Conservation (phyloP, 495 filamentous ascomycete species). For the Mycothermus thermophilus region DNA sequence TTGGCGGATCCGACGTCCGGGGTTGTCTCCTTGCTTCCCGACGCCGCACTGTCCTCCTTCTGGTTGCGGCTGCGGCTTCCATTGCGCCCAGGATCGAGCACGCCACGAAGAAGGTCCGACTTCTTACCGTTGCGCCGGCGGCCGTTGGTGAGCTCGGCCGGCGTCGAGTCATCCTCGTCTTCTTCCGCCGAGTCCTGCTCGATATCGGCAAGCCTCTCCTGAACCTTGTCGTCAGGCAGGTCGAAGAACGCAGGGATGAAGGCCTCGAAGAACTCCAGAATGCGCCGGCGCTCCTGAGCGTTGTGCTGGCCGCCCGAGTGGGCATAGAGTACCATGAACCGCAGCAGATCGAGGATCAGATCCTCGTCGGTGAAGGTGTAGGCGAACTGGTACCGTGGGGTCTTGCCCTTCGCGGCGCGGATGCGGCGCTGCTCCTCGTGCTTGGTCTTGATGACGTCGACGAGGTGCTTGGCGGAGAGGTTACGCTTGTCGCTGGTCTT, state of each 20-base stretch:
- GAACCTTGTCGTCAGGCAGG: slow-evolving; percentile 59
- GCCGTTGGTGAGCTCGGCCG: slow-evolving; percentile 40
- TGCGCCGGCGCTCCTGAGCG: slow-evolving; percentile 55
- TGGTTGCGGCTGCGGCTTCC: slow-evolving; percentile 44
- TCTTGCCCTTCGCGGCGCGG: slow-evolving; percentile 43
- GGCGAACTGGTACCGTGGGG: slow-evolving; percentile 56
- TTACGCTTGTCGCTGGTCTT: slow-evolving; percentile 78
- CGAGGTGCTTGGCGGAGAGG: slow-evolving; percentile 72
- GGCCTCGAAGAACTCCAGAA: slow-evolving; percentile 71
- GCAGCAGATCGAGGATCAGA: slow-evolving; percentile 68
- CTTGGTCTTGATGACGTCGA: slow-evolving; percentile 72
- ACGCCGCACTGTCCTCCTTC: slow-evolving; percentile 58
- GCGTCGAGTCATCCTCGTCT: slow-evolving; percentile 51
- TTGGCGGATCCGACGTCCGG: slow-evolving; percentile 63
- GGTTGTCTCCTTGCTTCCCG: slow-evolving; percentile 71
- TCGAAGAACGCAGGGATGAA: slow-evolving; percentile 87
- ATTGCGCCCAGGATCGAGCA: slow-evolving; percentile 65
- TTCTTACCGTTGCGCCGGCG: slow-evolving; percentile 61
- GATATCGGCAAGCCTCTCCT: slow-evolving; percentile 60
- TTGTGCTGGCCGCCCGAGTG: slow-evolving; percentile 53
- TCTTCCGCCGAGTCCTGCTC: slow-evolving; percentile 49
- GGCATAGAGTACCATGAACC: slow-evolving; percentile 62
- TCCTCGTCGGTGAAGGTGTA: slow-evolving; percentile 61
- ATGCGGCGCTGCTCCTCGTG: slow-evolving; percentile 69
- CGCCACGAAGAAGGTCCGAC: slow-evolving; percentile 68